A percentile compares a stretch with the other conserved stretches of the same genome.
phyloP scores from a whole-genome alignment of 257 asterid species.

The Fraxinus pennsylvanica region DNA sequence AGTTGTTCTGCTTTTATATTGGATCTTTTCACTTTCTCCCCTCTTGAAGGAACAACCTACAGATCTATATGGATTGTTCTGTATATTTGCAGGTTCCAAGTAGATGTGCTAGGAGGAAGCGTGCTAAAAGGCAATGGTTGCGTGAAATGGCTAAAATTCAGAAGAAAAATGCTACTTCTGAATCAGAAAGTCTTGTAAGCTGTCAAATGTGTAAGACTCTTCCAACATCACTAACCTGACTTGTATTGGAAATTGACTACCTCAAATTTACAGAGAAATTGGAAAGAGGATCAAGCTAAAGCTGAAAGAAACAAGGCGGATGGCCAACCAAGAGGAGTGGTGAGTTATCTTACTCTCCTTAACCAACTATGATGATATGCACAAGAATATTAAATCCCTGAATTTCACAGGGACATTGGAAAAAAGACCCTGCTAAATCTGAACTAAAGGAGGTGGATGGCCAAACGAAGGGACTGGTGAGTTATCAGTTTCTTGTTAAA shows the following conservation, averaged over 20 bases:
- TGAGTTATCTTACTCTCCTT: conserved; percentile 33
- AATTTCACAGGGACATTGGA: conserved; percentile 44
- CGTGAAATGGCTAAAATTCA: conserved; percentile 78
- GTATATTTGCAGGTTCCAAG: conserved; percentile 58
- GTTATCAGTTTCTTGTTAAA: conserved; percentile 29
- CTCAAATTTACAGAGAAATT: conserved; percentile 54
- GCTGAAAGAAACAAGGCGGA: conserved; percentile 40
- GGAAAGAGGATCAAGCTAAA: conserved; percentile 67
- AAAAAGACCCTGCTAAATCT: conserved; percentile 35
- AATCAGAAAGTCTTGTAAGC: conserved; percentile 74
- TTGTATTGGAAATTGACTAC: conserved; percentile 24
- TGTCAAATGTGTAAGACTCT: conserved; percentile 20
- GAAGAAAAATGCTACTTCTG: conserved; percentile 51
- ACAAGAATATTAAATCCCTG: conserved; percentile 23
- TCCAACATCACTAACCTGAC: conserved; percentile 6
- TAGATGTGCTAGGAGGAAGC: conserved; percentile 79
- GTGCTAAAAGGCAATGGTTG: conserved; percentile 62
- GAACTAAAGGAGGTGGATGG: conserved; percentile 43
- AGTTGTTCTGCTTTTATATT: not conserved
- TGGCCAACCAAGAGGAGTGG: conserved; percentile 43
- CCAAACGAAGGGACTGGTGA: conserved; percentile 75
- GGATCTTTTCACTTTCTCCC: conserved; percentile 13
- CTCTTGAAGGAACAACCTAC: conserved; percentile 19
- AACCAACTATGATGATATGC: conserved; percentile 4
- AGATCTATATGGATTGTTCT: conserved; percentile 12